Conservation (phyloP, 1,284 basidiomycete genomes). For the Puccinia novopanici region DNA sequence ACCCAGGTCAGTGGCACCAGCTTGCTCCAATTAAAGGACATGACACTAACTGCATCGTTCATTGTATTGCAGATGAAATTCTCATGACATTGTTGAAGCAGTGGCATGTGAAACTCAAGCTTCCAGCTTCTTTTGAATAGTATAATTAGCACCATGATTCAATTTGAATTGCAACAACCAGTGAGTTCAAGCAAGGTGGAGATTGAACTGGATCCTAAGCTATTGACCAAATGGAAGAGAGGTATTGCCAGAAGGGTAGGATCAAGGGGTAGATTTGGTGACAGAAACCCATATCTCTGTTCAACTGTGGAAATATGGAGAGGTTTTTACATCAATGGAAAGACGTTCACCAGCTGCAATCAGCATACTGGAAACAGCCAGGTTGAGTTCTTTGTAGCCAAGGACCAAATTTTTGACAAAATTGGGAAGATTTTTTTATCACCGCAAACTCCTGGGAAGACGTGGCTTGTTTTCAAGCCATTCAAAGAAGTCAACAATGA, state of each 20-base stretch:
- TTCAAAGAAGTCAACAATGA: not conserved
- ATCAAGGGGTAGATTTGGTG: not conserved
- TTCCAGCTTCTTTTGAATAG: not conserved
- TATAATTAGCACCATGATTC: no score
- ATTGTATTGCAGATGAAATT: not conserved
- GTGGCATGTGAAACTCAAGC: constrained; percentile 14
- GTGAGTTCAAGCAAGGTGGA: not conserved
- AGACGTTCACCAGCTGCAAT: no score
- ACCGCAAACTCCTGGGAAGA: not conserved
- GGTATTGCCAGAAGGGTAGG: not conserved
- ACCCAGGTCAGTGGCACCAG: not conserved
- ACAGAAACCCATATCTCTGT: not conserved
- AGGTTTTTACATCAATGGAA: not conserved
- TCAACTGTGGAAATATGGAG: not conserved
- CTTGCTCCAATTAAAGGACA: no score
- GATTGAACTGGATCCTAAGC: not conserved
- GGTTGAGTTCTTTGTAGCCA: constrained; percentile 8
- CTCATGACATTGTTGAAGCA: not conserved
- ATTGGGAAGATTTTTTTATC: not conserved
- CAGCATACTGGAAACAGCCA: no score
- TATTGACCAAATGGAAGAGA: not conserved
- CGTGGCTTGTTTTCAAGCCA: constrained; percentile 4
- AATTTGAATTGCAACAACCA: not conserved
- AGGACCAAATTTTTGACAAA: constrained; percentile 12
- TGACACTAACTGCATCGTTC: no score